phyloP scores from a whole-genome alignment of 2,329 filamentous ascomycete genomes.

The Aspergillus eucalypticola region DNA sequence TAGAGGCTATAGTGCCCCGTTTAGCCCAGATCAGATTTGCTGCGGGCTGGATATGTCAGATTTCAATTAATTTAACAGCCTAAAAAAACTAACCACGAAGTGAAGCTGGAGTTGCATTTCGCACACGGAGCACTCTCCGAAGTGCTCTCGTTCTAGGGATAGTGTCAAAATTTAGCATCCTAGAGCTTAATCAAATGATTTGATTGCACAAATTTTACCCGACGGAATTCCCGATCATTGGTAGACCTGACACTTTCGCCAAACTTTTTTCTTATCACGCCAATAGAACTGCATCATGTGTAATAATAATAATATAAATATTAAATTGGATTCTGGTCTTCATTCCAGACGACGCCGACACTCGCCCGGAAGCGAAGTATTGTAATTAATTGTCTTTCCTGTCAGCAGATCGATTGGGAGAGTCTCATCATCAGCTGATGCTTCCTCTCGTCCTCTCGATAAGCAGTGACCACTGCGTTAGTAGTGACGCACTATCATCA shows the following conservation, averaged over 20 bases:
- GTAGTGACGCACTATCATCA: not conserved
- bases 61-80: not conserved
- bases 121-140: too few species aligned
- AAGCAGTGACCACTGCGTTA: not conserved
- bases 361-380: too few species aligned
- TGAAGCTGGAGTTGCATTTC: not conserved
- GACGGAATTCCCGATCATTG: not conserved
- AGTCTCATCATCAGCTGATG: not conserved
- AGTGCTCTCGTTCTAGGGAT: not conserved
- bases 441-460: not conserved
- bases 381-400: not conserved
- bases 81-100: not conserved
- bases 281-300: not conserved
- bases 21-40: not conserved
- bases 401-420: not conserved
- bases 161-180: not conserved
- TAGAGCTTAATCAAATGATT: not conserved
- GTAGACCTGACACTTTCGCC: not conserved
- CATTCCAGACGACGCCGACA: not conserved
- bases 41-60: conserved; percentile 1
- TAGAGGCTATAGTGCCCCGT: not conserved
- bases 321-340: not conserved
- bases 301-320: not conserved
- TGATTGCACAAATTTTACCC: not conserved
- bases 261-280: not conserved